Evolutionary conservation across 2,329 filamentous ascomycete species (phyloP).

Genomic region (Sporothrix schenckii): DNA sequence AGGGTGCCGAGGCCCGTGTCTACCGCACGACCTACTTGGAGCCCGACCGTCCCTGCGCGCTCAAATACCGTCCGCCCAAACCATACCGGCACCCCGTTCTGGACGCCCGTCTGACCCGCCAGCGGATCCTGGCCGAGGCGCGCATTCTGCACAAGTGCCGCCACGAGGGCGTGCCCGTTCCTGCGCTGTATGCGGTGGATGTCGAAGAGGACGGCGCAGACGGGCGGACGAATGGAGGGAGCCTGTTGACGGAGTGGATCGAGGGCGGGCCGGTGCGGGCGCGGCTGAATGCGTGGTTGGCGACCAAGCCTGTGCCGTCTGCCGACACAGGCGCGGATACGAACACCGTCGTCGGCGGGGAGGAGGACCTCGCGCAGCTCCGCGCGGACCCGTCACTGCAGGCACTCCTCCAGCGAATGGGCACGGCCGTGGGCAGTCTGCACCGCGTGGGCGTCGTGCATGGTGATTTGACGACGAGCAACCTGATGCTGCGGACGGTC

Average conservation of each 20-base stretch:
- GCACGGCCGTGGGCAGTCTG: conserved; percentile 70
- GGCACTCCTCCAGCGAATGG: conserved; percentile 70
- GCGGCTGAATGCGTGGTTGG: conserved; percentile 70
- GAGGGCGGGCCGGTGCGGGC: conserved; percentile 70
- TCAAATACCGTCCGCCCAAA: conserved; percentile 91
- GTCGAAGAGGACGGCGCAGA: conserved; percentile 65
- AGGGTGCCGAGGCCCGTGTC: conserved; percentile 94
- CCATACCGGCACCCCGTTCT: conserved; percentile 88
- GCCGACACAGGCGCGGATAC: conserved; percentile 15
- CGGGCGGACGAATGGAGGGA: conserved; percentile 29
- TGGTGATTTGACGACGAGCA: conserved; percentile 95
- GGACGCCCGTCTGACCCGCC: conserved; percentile 81
- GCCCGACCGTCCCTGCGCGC: conserved; percentile 68
- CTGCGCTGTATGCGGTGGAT: conserved; percentile 73
- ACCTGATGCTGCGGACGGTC: conserved; percentile 73
- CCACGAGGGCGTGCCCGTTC: conserved; percentile 78
- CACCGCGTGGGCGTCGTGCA: conserved; percentile 88
- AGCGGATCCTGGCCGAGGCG: conserved; percentile 86
- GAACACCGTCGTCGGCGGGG: conserved; percentile 31
- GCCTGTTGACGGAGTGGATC: conserved; percentile 83
- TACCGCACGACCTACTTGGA: conserved; percentile 83
- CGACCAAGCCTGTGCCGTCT: conserved; percentile 47
- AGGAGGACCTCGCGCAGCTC: conserved; percentile 22
- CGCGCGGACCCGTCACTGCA: conserved; percentile 51
- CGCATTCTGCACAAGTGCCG: conserved; percentile 78